Conservation (phyloP, 2,329 filamentous ascomycete genomes). For the Knufia fluminis region DNA sequence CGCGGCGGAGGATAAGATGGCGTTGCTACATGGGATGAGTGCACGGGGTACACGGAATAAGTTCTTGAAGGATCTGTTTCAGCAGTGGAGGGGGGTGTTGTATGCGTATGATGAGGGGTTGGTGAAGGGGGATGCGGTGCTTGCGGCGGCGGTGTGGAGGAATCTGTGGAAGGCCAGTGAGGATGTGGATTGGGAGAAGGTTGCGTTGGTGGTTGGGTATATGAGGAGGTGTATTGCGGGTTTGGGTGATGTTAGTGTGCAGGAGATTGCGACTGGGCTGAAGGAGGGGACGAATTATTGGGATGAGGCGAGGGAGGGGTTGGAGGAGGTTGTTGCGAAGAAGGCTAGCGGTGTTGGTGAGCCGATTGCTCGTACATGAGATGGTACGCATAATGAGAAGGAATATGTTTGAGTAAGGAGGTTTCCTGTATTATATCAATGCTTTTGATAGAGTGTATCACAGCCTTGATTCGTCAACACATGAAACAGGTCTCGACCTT, state of each 20-base stretch:
- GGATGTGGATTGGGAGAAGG: constrained; percentile 51
- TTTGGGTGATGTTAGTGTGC: background rate
- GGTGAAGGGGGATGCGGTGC: constrained; percentile 38
- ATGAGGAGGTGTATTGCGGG: constrained; percentile 36
- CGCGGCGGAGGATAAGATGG: constrained; percentile 61
- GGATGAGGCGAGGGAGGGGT: constrained; percentile 4
- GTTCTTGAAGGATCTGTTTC: constrained; percentile 75
- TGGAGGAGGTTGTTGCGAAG: background rate
- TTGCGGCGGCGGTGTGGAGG: constrained; percentile 70
- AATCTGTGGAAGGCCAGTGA: constrained; percentile 75
- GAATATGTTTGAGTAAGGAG: background rate
- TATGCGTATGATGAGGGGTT: constrained; percentile 51
- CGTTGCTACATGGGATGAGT: constrained; percentile 39
- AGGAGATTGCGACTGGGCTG: constrained; percentile 4
- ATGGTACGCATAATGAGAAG: background rate
- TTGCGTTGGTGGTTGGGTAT: constrained; percentile 56
- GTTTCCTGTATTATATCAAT: background rate
- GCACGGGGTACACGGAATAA: constrained; percentile 48
- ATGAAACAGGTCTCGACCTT: no score
- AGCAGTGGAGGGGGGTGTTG: constrained; percentile 83
- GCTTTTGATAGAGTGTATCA: no score
- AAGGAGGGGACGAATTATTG: constrained; percentile 1
- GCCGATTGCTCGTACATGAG: background rate
- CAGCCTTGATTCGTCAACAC: no score
- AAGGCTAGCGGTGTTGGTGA: background rate